Conservation (phyloP, 140 eudicot species). For the Cichorium intybus region DNA sequence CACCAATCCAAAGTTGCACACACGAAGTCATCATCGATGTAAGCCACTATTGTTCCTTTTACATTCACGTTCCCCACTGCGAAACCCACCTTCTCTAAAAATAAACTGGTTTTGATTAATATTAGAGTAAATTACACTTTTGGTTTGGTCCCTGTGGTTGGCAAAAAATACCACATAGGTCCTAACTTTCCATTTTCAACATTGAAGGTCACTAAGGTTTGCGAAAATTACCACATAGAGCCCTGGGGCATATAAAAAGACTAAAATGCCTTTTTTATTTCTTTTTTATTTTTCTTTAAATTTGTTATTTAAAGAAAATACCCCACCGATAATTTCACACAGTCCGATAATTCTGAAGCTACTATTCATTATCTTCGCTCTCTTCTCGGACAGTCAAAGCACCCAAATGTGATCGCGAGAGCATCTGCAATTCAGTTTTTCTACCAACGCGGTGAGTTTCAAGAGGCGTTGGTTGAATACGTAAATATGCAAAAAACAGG, state of each 20-base stretch:
- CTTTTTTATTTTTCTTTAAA: no score
- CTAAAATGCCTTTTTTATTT: no score
- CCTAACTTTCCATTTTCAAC: no score
- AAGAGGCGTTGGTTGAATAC: constrained; percentile 46
- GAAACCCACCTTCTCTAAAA: constrained; percentile 24
- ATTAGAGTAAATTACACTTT: no score
- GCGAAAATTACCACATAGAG: no score
- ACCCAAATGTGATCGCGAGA: constrained; percentile 38
- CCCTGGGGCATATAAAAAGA: no score
- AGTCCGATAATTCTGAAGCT: constrained; percentile 13
- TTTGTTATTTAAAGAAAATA: no score
- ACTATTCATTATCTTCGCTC: constrained; percentile 32
- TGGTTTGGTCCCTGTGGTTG: no score
- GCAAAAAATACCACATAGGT: no score
- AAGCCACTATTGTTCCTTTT: constrained; percentile 52
- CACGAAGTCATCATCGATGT: constrained; percentile 60
- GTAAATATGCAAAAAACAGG: constrained; percentile 43
- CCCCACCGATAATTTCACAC: constrained; percentile 21
- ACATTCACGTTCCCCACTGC: constrained; percentile 40
- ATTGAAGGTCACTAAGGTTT: no score
- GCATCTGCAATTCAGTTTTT: constrained; percentile 44
- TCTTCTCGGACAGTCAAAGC: constrained; percentile 32
- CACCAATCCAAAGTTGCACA: constrained; percentile 98
- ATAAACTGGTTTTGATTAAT: constrained; percentile 16
- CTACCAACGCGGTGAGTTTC: constrained; percentile 42